Conservation (phyloP, 192 early-diverging fungal genomes). For the Phycomyces blakesleeanus region DNA sequence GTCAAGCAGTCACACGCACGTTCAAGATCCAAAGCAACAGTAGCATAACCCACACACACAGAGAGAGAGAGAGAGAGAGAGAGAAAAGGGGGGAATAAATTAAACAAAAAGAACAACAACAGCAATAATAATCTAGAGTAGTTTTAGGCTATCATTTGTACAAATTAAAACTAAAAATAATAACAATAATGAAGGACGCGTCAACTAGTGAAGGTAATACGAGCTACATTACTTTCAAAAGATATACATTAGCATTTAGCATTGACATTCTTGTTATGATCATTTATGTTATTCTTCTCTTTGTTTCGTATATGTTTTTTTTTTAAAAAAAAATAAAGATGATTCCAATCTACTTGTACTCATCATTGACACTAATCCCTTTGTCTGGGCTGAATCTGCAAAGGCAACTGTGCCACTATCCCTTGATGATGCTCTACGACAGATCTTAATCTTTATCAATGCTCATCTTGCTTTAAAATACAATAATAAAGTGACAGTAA, state of each 20-base stretch:
- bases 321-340: constrained; percentile 45
- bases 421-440: constrained; percentile 67
- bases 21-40: no score
- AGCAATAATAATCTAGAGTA: no score
- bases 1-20: not conserved
- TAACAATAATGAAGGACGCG: constrained; percentile 22
- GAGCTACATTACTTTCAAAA: not conserved
- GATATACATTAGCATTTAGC: no score
- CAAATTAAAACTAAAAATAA: no score
- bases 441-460: constrained; percentile 85
- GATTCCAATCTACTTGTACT: constrained; percentile 78
- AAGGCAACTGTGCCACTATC: constrained; percentile 41
- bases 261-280: no score
- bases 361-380: constrained; percentile 79
- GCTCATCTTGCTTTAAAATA: constrained; percentile 87
- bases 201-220: constrained; percentile 32
- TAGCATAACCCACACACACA: no score
- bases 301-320: no score
- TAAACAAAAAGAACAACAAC: no score
- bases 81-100: no score
- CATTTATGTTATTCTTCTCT: not conserved
- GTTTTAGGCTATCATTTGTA: no score
- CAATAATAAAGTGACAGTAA: constrained; percentile 83
- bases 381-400: constrained; percentile 62
- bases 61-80: no score